Evolutionary conservation across 495 filamentous ascomycete species (phyloP).

Genomic region (Aspergillus indologenus): DNA sequence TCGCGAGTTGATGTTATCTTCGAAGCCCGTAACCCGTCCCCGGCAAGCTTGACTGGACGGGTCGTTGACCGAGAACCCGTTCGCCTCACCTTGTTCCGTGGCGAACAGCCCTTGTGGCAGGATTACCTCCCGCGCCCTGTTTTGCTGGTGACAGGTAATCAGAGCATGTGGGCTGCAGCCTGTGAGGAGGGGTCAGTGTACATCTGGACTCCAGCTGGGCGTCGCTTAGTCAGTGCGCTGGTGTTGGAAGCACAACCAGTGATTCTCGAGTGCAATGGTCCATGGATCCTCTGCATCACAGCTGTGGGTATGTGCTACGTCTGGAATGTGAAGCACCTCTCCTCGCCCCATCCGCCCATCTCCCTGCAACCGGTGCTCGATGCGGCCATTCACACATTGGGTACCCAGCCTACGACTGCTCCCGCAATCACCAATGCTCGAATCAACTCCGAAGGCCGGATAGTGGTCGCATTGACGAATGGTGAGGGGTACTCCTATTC

Average conservation of each 20-base stretch:
- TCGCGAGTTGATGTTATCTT: conserved; percentile 62
- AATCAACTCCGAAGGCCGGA: conserved; percentile 77
- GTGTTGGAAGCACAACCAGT: conserved; percentile 91
- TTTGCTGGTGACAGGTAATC: conserved; percentile 83
- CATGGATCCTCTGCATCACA: conserved; percentile 85
- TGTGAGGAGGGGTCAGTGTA: conserved; percentile 94
- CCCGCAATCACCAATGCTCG: conserved; percentile 86
- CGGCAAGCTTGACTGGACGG: conserved; percentile 53
- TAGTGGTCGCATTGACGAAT: conserved; percentile 83
- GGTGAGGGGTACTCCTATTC: conserved; percentile 92
- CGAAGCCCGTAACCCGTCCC: conserved; percentile 69
- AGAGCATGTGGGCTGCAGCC: conserved; percentile 84
- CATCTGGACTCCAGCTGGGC: conserved; percentile 91
- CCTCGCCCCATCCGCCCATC: conserved; percentile 82
- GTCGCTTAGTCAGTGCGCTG: conserved; percentile 76
- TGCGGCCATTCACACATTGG: conserved; percentile 67
- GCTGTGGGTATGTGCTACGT: conserved; percentile 87
- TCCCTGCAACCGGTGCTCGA: conserved; percentile 89
- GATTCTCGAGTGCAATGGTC: conserved; percentile 83
- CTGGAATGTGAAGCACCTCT: conserved; percentile 86
- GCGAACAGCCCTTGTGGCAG: conserved; percentile 87
- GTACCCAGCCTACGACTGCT: conserved; percentile 64
- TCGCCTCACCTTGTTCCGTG: conserved; percentile 72
- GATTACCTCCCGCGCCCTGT: conserved; percentile 84
- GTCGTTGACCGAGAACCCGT: conserved; percentile 71